phyloP scores from a whole-genome alignment of 495 filamentous ascomycete species.

The Aspergillus sparsus region DNA sequence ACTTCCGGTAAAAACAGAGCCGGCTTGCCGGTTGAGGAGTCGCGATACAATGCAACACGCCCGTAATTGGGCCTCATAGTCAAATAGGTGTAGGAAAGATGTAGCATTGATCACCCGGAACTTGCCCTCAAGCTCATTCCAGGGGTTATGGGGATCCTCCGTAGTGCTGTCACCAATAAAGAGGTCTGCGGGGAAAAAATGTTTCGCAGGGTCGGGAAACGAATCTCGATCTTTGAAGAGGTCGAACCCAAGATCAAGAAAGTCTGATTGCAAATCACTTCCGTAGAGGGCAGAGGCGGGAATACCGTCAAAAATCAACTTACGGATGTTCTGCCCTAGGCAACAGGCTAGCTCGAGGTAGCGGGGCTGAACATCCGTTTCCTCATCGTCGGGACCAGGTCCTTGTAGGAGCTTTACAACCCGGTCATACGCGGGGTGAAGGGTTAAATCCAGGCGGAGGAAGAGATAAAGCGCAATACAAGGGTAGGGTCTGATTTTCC shows the following conservation, averaged over 20 bases:
- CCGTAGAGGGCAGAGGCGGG: background rate
- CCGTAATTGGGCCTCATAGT: background rate
- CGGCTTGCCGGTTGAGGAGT: background rate
- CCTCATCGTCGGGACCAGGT: background rate
- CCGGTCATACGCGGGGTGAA: background rate
- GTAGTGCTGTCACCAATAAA: background rate
- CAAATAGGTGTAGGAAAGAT: constrained; percentile 1
- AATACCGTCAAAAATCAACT: background rate
- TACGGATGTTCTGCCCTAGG: background rate
- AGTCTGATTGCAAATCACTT: background rate
- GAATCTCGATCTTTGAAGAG: background rate
- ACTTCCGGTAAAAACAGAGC: background rate
- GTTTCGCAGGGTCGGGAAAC: background rate
- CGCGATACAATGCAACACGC: background rate
- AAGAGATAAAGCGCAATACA: constrained; percentile 1
- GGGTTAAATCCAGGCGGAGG: background rate
- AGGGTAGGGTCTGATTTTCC: background rate
- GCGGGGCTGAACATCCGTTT: background rate
- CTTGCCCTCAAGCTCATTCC: background rate
- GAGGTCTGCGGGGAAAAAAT: background rate
- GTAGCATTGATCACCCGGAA: background rate
- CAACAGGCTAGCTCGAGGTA: background rate
- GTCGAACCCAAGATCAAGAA: constrained; percentile 3
- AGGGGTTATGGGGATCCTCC: background rate
- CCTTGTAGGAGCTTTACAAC: background rate